Evolutionary conservation across 2,329 filamentous ascomycete species (phyloP).

Genomic region (Hirsutella thompsonii): DNA sequence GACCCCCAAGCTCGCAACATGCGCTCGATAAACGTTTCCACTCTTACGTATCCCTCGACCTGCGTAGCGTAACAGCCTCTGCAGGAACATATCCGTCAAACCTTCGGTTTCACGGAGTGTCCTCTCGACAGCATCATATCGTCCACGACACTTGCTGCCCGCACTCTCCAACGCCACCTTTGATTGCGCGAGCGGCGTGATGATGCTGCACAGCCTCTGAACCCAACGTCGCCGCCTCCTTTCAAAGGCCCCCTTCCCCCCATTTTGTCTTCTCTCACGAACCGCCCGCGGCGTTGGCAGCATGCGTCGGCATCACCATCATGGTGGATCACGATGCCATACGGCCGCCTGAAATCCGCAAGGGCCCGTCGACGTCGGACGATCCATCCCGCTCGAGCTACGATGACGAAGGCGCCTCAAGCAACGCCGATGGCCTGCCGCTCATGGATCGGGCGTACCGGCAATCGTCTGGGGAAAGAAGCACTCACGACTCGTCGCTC

Average conservation of each 20-base stretch:
- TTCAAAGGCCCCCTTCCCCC: neutral
- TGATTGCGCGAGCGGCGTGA: too few relatives aligned
- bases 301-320: slow-evolving; percentile 8
- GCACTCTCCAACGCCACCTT: too few relatives aligned
- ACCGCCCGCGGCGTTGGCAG: slow-evolving; percentile 1
- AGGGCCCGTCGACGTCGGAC: slow-evolving; percentile 6
- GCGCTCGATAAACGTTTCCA: neutral
- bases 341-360: slow-evolving; percentile 5
- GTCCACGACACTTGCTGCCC: too few relatives aligned
- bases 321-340: slow-evolving; percentile 10
- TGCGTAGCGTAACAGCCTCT: neutral
- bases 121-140: too few relatives aligned
- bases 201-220: slow-evolving; percentile 4
- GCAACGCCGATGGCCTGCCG: slow-evolving; percentile 9
- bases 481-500: too few relatives aligned
- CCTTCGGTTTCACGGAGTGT: too few relatives aligned
- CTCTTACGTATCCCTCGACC: neutral
- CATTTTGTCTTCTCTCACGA: too few relatives aligned
- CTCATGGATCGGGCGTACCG: neutral
- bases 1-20: too few relatives aligned
- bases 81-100: too few relatives aligned
- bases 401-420: slow-evolving; percentile 34
- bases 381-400: slow-evolving; percentile 15
- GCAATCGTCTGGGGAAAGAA: neutral
- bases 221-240: neutral